Percentiles rank a stretch among this genome's conserved stretches.
These are phyloP conservation scores for Gypsophila paniculata DNA, from an alignment of 179 eudicot genomes.

Conservation along the genomic window DNA sequence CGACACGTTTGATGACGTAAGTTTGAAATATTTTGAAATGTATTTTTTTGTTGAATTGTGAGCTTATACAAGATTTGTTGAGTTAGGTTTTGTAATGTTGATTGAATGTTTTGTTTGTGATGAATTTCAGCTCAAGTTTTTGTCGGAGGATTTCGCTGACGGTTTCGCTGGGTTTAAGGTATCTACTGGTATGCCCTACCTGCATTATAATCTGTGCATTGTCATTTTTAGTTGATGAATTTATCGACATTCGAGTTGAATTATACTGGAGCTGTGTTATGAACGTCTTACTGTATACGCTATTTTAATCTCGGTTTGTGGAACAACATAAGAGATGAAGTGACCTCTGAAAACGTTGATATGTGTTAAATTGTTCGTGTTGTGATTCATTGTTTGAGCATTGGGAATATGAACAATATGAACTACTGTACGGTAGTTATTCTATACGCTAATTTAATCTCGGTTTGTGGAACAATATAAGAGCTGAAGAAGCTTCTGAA, in stretches of 20 bases:
- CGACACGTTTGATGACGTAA: constrained; percentile 49
- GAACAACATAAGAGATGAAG: no score
- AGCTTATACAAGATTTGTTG: background rate
- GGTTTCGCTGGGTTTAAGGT: constrained; percentile 70
- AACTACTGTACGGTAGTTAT: background rate
- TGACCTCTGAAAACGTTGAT: no score
- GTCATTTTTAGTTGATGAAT: background rate
- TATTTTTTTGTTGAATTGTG: background rate
- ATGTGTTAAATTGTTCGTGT: no score
- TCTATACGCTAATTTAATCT: background rate
- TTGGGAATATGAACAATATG: background rate
- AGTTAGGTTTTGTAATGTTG: no score
- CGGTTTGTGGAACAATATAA: background rate
- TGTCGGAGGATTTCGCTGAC: constrained; percentile 65
- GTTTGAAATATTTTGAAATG: background rate
- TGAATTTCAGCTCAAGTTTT: constrained; percentile 48
- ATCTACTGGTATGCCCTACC: constrained; percentile 69
- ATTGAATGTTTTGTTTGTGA: background rate
- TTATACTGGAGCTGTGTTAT: background rate
- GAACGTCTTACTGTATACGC: no score
- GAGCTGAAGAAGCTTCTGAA: constrained; percentile 1
- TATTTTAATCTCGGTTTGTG: no score
- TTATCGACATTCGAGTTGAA: background rate
- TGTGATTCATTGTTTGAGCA: no score
- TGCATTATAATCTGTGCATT: constrained; percentile 10